A percentile compares a stretch with the other conserved stretches of the same genome.
These are phyloP conservation scores for Perkinsus olseni DNA, from an alignment of 169 alveolate species.

Conservation along the genomic window DNA sequence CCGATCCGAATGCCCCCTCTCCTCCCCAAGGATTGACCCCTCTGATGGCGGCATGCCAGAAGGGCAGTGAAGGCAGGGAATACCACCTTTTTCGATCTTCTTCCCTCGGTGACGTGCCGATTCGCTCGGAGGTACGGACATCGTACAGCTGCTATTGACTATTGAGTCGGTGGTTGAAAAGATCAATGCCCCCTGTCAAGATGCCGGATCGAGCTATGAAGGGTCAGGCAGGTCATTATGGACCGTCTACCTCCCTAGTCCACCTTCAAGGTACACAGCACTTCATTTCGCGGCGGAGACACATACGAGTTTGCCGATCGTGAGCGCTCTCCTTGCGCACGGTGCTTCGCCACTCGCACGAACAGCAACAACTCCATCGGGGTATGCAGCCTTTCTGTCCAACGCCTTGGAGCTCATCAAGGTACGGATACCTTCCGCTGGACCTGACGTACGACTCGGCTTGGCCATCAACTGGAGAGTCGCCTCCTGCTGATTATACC, in stretches of 20 bases:
- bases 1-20: background rate
- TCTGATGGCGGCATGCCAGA: background rate
- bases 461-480: background rate
- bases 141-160: background rate
- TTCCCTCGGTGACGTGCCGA: background rate
- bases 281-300: background rate
- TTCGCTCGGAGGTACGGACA: background rate
- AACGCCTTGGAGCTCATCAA: background rate
- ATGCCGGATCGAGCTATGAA: background rate
- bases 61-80: background rate
- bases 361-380: background rate
- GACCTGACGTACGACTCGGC: background rate
- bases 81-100: background rate
- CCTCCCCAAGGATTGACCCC: background rate
- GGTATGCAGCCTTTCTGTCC: no score
- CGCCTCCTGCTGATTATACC: background rate
- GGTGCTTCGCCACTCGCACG: background rate
- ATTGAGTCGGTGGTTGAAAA: background rate
- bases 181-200: background rate
- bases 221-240: background rate
- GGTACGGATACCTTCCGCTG: background rate
- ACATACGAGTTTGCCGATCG: background rate
- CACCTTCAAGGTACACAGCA: background rate
- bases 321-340: background rate
- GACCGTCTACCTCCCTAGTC: background rate